Evolutionary conservation across 2,329 filamentous ascomycete genomes (phyloP), one percentile per base, ranked within the genome.

Genomic region (Colletotrichum noveboracense): DNA sequence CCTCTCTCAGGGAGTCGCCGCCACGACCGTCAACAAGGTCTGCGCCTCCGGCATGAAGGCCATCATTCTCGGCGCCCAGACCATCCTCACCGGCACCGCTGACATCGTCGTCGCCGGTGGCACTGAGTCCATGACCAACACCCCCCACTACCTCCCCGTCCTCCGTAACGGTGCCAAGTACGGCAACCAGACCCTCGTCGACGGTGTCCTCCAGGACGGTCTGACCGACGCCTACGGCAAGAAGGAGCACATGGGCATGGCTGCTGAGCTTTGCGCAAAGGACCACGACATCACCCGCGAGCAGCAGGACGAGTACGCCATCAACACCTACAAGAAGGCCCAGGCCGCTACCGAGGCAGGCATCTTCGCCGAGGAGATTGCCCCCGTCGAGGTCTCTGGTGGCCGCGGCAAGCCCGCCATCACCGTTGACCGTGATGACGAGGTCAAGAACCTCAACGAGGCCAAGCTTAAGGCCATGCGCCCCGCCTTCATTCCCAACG

Each of bases 11-110:
- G 90, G 91, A 70, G 94, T 94, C 78, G 91, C 97, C 80, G 94
- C 94, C 87, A 99, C 97, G 61, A 98, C 96, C 68, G 92, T 99
- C 83, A 99, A 99, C 93, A 99, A 99, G 90, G 97, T 99, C 84
- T 99, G 97, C 91, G 97, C 97, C 78, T 98, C 96, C 12, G 93
- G 94, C 60, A 89, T 98, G 84, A 99, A 99, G 90, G 95, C 97
- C 80, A 94, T 99, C 83, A 95, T 98, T 79, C 91, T 99, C 76
- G 97, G 94, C 80, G 95, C 96, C 67, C 97, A 98, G 87, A 98
- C 96, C 81, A 99, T 99, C 88, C 96, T 98, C 85, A 98, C 96
- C 70, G 96, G 97, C 80, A 98, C 95, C 84, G 96, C 96, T 78
- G 93, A 95, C 80, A 93, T 98, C 79, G 93, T 99, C 78, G 95